Base-by-base conservation (phyloP, 768 basidiomycete genomes). In the Rubroboletus satanas region DNA sequence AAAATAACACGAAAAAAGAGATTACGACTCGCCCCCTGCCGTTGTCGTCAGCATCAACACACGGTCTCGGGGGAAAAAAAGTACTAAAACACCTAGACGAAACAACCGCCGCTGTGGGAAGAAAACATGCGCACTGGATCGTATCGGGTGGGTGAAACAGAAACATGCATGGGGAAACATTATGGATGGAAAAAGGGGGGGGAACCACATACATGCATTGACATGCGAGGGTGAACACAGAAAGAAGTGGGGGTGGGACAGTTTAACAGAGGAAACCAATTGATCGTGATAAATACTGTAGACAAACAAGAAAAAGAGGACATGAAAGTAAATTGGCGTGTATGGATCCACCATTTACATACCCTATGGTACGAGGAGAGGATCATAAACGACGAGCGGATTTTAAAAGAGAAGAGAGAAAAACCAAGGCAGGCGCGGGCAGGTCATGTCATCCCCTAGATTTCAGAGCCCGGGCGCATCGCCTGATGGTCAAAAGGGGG, bases 241-340 rank as follows among this genome's bases (percentile, higher is more conserved):
- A n/a, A 23, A 45, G 39, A 18, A 18, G 26, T n/a, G 29, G n/a
- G 11, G 21, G 21, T 14, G 9, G 21, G 23, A 15, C 7, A 32
- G 18, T 32, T 44, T 37, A 52, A 26, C 17, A 39, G 10, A 8
- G 54, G 39, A 5, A 26, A 47, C 38, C 57, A 7, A 31, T 32
- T 29, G 37, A 31, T 44, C 33, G 14, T 26, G 17, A 48, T 62
- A 61, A 48, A 58, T 62, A 61, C n/a, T 18, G 21, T 62, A 45
- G 18, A 49, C 47, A 61, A 37, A 41, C 52, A 60, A 46, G 11
- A 5, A 11, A 33, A 14, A 23, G 21, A 7, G 26, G 2, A 33
- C 21, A 33, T 5, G 4, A 18, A 21, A 4, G 14, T 9, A 45
- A 51, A 14, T 46, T 8, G 28, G 15, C 5, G 11, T 7, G 47